Percentiles rank a stretch among this genome's conserved stretches.
Conservation (phyloP, 768 basidiomycete genomes). For the Pisolithus orientalis region DNA sequence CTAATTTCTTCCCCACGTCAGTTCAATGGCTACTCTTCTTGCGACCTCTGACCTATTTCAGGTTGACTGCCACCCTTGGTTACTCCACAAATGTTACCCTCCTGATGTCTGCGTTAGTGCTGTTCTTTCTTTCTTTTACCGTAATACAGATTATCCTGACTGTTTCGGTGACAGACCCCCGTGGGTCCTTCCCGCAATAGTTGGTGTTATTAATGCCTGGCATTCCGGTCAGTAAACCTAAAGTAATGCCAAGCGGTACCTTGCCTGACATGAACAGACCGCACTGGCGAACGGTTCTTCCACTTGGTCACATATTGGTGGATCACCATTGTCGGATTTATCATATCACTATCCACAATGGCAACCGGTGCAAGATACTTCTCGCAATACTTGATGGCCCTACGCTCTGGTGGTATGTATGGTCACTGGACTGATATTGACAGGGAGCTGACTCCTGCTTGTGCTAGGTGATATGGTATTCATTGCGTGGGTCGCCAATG, state of each 20-base stretch:
- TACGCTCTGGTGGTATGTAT: slow-evolving; percentile 39
- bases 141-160: neutral
- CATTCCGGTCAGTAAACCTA: slow-evolving; percentile 34
- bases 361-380: slow-evolving; percentile 49
- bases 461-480: slow-evolving; percentile 36
- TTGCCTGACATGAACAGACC: slow-evolving; percentile 28
- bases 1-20: slow-evolving; percentile 54
- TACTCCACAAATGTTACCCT: slow-evolving; percentile 53
- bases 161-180: slow-evolving; percentile 40
- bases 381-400: slow-evolving; percentile 58
- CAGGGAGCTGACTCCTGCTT: too few relatives aligned
- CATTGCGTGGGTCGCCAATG: slow-evolving; percentile 58
- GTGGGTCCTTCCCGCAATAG: slow-evolving; percentile 50
- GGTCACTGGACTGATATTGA: neutral
- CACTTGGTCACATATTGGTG: slow-evolving; percentile 54
- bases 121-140: neutral
- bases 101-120: slow-evolving; percentile 50
- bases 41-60: slow-evolving; percentile 13
- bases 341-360: slow-evolving; percentile 52
- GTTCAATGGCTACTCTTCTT: slow-evolving; percentile 6
- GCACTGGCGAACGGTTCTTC: slow-evolving; percentile 60
- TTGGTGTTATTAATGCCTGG: slow-evolving; percentile 48
- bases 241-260: neutral
- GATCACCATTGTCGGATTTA: slow-evolving; percentile 54
- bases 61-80: slow-evolving; percentile 54